A percentile compares a stretch with the other conserved stretches of the same genome.
Evolutionary conservation across 768 basidiomycete genomes (phyloP).

Genomic region (Kwoniella botswanensis): DNA sequence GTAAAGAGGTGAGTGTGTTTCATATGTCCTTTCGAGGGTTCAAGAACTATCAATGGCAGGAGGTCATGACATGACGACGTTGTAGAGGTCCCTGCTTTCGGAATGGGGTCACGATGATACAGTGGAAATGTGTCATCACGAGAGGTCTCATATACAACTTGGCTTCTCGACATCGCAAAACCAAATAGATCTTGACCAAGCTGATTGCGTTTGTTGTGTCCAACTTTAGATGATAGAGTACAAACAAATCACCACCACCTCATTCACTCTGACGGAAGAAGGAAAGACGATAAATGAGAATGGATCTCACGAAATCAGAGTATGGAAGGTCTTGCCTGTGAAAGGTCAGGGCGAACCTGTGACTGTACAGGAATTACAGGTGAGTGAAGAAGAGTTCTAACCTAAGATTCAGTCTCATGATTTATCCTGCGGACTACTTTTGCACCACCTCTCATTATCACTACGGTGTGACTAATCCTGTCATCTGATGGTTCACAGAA

Average conservation of each 20-base stretch:
- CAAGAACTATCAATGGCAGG: background rate
- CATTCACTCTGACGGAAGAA: conserved; percentile 79
- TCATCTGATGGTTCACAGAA: conserved; percentile 32
- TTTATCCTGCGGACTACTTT: background rate
- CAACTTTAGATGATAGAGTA: conserved; percentile 46
- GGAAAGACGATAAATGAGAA: conserved; percentile 75
- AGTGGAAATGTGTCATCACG: background rate
- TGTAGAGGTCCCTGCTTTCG: background rate
- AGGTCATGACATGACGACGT: background rate
- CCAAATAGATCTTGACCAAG: background rate
- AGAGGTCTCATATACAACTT: too few relatives aligned
- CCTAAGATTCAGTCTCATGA: too few relatives aligned
- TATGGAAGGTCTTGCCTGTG: conserved; percentile 80
- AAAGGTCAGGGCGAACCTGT: conserved; percentile 74
- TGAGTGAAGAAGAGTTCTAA: conserved; percentile 36
- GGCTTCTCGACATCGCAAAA: background rate
- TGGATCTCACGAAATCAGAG: conserved; percentile 93
- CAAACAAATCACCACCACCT: conserved; percentile 68
- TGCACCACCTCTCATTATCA: background rate
- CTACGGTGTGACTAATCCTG: too few relatives aligned
- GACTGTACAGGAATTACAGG: conserved; percentile 71
- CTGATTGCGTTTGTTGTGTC: background rate
- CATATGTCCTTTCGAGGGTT: too few relatives aligned
- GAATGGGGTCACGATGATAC: background rate
- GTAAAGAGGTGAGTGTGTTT: conserved; percentile 71